Evolutionary conservation across 139 green algal genomes (phyloP).

Genomic region (Edaphochlamys debaryana): DNA sequence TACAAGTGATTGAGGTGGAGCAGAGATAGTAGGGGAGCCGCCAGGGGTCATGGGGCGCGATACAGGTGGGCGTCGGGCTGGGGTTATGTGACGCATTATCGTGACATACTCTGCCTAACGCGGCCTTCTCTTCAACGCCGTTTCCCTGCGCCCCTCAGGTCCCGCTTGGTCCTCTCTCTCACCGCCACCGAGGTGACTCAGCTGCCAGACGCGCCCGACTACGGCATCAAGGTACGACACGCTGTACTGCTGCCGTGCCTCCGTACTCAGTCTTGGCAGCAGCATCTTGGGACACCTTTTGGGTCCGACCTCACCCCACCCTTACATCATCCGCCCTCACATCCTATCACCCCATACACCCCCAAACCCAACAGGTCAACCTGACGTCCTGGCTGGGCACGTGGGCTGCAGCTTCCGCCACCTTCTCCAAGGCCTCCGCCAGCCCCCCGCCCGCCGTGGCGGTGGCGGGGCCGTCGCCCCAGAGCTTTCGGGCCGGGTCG

Average conservation of each 20-base stretch:
- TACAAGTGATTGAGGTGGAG: too few species aligned
- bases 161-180: neutral
- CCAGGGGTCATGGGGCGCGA: too few species aligned
- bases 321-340: too few species aligned
- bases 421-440: neutral
- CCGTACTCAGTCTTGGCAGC: too few species aligned
- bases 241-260: neutral
- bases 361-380: neutral
- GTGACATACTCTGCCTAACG: too few species aligned
- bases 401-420: neutral
- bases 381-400: conserved; percentile 20
- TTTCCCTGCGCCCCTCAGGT: too few species aligned
- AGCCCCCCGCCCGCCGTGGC: neutral
- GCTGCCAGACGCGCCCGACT: neutral
- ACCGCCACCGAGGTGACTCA: neutral
- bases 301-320: too few species aligned
- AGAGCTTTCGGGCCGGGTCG: neutral
- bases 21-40: too few species aligned
- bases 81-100: too few species aligned
- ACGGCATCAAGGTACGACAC: neutral
- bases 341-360: neutral
- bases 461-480: neutral
- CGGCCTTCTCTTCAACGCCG: too few species aligned
- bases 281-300: too few species aligned
- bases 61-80: too few species aligned